Evolutionary conservation across 2,329 filamentous ascomycete genomes (phyloP).

Genomic region (Nemania sp.): DNA sequence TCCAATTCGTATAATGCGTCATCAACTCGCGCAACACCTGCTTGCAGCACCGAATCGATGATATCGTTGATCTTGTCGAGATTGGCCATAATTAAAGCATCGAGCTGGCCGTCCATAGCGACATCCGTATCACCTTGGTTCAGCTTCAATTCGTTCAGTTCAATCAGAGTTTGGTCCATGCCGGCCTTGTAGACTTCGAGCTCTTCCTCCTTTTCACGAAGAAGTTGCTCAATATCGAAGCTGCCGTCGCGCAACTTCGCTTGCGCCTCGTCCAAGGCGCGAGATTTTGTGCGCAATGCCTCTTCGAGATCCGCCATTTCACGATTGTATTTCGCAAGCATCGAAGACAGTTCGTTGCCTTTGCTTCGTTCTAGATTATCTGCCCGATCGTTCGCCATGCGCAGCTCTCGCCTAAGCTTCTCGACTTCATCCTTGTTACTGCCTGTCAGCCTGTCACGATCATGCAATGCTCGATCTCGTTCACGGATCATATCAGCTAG

Average conservation of each 20-base stretch:
- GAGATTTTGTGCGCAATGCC: conserved; percentile 83
- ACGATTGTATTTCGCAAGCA: conserved; percentile 94
- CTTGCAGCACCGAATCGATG: conserved; percentile 93
- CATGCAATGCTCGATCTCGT: conserved; percentile 88
- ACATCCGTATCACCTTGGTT: conserved; percentile 75
- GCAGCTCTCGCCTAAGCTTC: conserved; percentile 90
- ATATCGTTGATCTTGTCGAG: conserved; percentile 95
- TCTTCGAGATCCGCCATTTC: conserved; percentile 98
- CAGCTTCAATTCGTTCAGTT: conserved; percentile 84
- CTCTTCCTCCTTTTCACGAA: conserved; percentile 96
- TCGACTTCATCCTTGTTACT: conserved; percentile 91
- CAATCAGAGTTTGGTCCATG: conserved; percentile 93
- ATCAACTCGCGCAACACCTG: conserved; percentile 90
- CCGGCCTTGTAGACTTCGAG: conserved; percentile 97
- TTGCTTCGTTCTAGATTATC: conserved; percentile 93
- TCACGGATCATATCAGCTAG: conserved; percentile 98
- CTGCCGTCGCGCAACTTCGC: conserved; percentile 77
- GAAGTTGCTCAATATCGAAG: conserved; percentile 80
- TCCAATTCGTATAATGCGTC: conserved; percentile 97
- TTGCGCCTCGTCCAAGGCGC: conserved; percentile 81
- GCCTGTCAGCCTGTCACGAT: conserved; percentile 84
- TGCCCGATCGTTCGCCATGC: conserved; percentile 86
- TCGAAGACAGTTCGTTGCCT: conserved; percentile 89
- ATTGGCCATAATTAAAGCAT: conserved; percentile 83
- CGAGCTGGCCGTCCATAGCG: conserved; percentile 86